A percentile compares a stretch with the other conserved stretches of the same genome.
Evolutionary conservation across 73 alveolate genomes (phyloP).

Genomic region (Vitrella brassicaformis): DNA sequence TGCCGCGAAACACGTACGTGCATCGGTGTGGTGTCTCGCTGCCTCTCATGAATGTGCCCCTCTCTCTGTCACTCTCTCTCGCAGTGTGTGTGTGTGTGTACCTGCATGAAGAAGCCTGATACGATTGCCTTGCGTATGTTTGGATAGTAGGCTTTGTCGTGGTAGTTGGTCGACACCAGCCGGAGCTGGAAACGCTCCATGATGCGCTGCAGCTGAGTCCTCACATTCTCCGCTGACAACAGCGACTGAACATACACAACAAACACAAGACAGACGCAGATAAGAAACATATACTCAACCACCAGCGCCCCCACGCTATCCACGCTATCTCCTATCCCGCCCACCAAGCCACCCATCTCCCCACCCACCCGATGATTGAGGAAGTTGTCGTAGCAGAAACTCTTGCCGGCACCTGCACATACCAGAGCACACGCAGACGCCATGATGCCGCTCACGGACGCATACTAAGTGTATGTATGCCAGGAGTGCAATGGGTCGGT

Average conservation of each 20-base stretch:
- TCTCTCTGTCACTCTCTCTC: too few relatives aligned
- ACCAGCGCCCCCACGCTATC: not conserved
- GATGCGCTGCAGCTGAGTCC: constrained; percentile 31
- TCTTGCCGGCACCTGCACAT: not conserved
- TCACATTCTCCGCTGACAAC: constrained; percentile 28
- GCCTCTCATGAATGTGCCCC: too few relatives aligned
- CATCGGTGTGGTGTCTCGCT: too few relatives aligned
- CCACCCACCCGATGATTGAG: constrained; percentile 7
- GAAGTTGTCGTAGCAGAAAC: constrained; percentile 41
- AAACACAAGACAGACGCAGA: not conserved
- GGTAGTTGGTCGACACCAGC: not conserved
- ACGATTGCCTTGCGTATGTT: constrained; percentile 66
- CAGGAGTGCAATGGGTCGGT: constrained; percentile 44
- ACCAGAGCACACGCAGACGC: not conserved
- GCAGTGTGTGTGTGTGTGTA: too few relatives aligned
- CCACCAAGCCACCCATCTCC: not conserved
- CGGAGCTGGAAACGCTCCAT: constrained; percentile 16
- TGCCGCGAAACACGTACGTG: constrained; percentile 53
- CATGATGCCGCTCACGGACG: not conserved
- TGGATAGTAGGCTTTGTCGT: constrained; percentile 42
- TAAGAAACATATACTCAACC: not conserved
- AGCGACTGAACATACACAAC: constrained; percentile 5
- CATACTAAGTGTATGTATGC: too few relatives aligned
- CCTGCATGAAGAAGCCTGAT: constrained; percentile 73
- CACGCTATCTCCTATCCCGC: not conserved